Percentiles rank a stretch among this genome's conserved stretches.
These are phyloP conservation scores for Hypomyces perniciosus DNA, from an alignment of 2,329 filamentous ascomycete genomes.

Conservation along the genomic window DNA sequence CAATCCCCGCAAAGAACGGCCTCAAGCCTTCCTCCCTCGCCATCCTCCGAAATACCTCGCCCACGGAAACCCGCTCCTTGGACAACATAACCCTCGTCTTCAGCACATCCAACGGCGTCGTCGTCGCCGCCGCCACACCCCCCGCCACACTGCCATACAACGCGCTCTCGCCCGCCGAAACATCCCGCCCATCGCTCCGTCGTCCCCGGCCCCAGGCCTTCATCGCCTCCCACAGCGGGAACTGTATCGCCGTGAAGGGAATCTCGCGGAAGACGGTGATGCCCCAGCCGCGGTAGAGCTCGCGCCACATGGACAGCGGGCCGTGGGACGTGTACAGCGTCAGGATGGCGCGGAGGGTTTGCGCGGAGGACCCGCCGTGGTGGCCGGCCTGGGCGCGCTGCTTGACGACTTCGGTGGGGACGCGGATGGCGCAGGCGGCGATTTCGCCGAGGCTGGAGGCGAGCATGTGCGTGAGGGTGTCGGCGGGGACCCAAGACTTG, in stretches of 20 bases:
- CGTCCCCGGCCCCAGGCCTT: conserved; percentile 61
- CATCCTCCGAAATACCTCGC: conserved; percentile 57
- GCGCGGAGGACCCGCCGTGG: conserved; percentile 62
- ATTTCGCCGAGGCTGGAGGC: conserved; percentile 84
- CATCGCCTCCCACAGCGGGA: conserved; percentile 92
- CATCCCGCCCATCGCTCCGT: conserved; percentile 29
- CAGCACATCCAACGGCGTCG: conserved; percentile 89
- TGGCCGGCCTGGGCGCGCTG: conserved; percentile 88
- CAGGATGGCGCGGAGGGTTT: conserved; percentile 66
- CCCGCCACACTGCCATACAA: conserved; percentile 80
- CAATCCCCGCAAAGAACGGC: conserved; percentile 70
- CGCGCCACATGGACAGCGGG: conserved; percentile 60
- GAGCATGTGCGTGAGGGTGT: conserved; percentile 63
- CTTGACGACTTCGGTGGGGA: conserved; percentile 96
- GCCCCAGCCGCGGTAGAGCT: conserved; percentile 85
- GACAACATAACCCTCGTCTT: conserved; percentile 97
- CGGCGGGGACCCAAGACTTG: conserved; percentile 12
- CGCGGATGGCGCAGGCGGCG: conserved; percentile 83
- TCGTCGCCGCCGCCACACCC: conserved; percentile 77
- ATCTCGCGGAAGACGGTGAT: conserved; percentile 95
- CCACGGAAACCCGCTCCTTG: conserved; percentile 55
- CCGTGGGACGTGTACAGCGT: conserved; percentile 38
- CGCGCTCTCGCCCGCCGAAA: conserved; percentile 73
- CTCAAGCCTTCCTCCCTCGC: conserved; percentile 55
- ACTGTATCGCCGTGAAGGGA: conserved; percentile 95